Base-by-base conservation (phyloP, 768 basidiomycete genomes). In the Tylopilus subfusipes region DNA sequence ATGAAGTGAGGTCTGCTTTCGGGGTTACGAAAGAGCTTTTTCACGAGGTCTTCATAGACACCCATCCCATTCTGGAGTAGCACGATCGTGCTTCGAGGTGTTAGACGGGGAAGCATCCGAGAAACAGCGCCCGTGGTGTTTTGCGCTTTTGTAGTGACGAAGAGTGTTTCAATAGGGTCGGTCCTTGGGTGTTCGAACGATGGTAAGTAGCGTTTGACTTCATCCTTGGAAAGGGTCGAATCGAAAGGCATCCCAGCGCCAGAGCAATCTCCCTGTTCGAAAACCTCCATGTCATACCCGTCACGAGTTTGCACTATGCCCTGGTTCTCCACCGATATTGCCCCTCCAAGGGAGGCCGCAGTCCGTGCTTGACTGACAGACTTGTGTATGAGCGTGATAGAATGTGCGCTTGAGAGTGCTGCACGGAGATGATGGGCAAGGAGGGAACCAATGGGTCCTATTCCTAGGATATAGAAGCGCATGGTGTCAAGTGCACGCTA, bases 61-160 rank as follows among this genome's bases (percentile, higher is more conserved):
- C 93, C 96, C 85, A 97, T 90, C 24, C 96, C 96, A 67, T 96
- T 96, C 65, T 96, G 91, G 50, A 98, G 71, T n/a, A 99, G 80
- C 3, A 96, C 90, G 59, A 98, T 84, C 33, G 94, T 96, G 42
- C 86, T 88, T 47, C 79, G 69, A 0, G 78, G 66, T 5, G 78
- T 75, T 19, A 98, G 71, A 18, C 93, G 82, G 13, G 81, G 82
- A 18, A 79, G 71, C 52, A 98, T 79, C 0, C 69, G 64, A 18
- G 71, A 68, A 33, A 99, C 60, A 5, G 87, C 83, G 3, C 68
- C 64, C 4, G 85, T 48, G 5, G 88, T 88, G 10, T 79, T 75
- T 16, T 84, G 78, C 1, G 91, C 87, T 68, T 95, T 96, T 50
- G 89, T 82, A 39, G 90, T 82, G 56, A 98, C 79, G 68, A 98